Evolutionary conservation across 2,329 filamentous ascomycete genomes (phyloP), one percentile per base, ranked within the genome.

Genomic region (Canariomyces notabilis): DNA sequence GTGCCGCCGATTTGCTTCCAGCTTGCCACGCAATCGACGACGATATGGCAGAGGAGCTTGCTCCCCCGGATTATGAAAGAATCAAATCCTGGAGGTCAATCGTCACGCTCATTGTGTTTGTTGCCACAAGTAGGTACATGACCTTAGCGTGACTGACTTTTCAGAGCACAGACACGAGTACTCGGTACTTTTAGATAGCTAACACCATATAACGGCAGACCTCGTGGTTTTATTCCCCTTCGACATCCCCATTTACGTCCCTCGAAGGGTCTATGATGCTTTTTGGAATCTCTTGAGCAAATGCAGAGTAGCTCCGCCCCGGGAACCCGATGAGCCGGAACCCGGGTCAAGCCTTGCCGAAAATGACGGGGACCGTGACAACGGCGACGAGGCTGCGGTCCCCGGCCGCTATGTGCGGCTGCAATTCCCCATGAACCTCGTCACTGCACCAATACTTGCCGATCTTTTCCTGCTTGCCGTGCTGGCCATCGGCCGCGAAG

Each of bases 401-500:
- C 9, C 8, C 8, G 4, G 26, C 26, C 26, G 26, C 1, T 79
- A 76, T 45, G 70, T 79, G 6, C 69, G 70, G 15, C 61, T 83
- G 29, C 60, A 65, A 3, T 78, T 87, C 32, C 83, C 82, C 5
- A 68, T 88, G 66, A 85, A 87, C 60, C 82, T 86, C 52, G 68
- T 87, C 36, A 88, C 84, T 0, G 82, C 82, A 1, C 85, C 85
- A 0, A 64, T 88, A 14, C 77, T 87, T 46, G 83, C 82, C 1
- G 82, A 86, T 55, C 73, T 88, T 1, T 87, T 88, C 55, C 67
- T 88, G 18, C 74, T 88, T 5, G 83, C 83, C 32, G 85, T 87
- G 41, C 58, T 73, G 18, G 83, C 83, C 5, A 88, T 88, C 57
- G 82, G 82, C 1, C 67, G 74, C 18, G 54, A 74, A 46, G 85